Evolutionary conservation across 371 early-diverging fungal genomes (phyloP).

Genomic region (Blakeslea trispora): DNA sequence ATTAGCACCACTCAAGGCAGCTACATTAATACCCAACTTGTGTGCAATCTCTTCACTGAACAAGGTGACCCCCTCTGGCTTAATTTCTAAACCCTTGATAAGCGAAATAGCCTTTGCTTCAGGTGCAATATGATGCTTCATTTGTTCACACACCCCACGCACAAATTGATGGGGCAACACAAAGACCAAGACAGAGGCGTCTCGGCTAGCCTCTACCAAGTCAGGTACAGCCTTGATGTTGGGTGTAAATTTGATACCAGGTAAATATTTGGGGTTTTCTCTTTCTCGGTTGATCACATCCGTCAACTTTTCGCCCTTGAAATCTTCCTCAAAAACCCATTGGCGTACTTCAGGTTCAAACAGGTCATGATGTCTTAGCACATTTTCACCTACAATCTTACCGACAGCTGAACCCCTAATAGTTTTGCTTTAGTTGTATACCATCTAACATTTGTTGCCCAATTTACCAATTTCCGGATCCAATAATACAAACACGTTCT

Average conservation of each 20-base stretch:
- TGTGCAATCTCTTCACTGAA: constrained; percentile 89
- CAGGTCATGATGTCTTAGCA: constrained; percentile 53
- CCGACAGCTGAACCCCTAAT: constrained; percentile 96
- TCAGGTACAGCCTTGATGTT: constrained; percentile 89
- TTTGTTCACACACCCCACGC: constrained; percentile 75
- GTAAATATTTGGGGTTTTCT: constrained; percentile 97
- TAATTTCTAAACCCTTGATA: constrained; percentile 93
- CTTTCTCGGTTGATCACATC: constrained; percentile 93
- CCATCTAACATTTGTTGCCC: too few relatives aligned
- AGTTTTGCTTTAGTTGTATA: too few relatives aligned
- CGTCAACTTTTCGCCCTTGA: constrained; percentile 84
- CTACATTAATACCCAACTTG: constrained; percentile 74
- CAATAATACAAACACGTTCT: constrained; percentile 88
- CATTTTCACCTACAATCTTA: constrained; percentile 92
- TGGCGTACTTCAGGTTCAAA: constrained; percentile 86
- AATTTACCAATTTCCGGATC: constrained; percentile 93
- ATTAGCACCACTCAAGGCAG: constrained; percentile 98
- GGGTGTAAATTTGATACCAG: constrained; percentile 85
- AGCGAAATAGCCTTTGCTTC: constrained; percentile 90
- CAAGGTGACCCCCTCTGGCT: constrained; percentile 71
- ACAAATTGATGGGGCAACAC: constrained; percentile 99
- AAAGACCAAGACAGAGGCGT: constrained; percentile 90
- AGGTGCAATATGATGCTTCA: constrained; percentile 65
- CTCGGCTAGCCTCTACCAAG: constrained; percentile 73
- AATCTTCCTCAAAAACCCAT: constrained; percentile 94